Evolutionary conservation across 371 early-diverging fungal species (phyloP).

Genomic region (Mucor irregularis): DNA sequence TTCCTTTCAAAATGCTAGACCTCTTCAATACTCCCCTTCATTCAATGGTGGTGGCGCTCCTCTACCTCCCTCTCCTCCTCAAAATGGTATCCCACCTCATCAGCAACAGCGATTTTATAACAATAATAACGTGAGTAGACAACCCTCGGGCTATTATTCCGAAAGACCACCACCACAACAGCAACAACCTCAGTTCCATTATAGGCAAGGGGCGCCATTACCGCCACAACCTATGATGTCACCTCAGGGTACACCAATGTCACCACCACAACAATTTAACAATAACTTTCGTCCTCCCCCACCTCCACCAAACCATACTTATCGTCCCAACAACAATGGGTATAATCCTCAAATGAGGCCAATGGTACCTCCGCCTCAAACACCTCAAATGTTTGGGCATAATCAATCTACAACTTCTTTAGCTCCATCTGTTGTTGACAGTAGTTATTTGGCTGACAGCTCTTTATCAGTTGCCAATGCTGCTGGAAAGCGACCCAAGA

Average conservation of each 20-base stretch:
- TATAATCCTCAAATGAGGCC: not conserved
- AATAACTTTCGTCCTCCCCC: slow-evolving; percentile 7
- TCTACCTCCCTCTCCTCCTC: not conserved
- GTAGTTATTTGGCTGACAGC: slow-evolving; percentile 37
- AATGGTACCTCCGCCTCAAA: not conserved
- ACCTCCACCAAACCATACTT: slow-evolving; percentile 7
- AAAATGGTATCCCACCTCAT: not conserved
- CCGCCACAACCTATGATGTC: slow-evolving; percentile 8
- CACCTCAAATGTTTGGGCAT: not conserved
- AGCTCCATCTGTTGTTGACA: slow-evolving; percentile 5
- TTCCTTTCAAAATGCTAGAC: slow-evolving; percentile 1
- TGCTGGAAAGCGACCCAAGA: slow-evolving; percentile 34
- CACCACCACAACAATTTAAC: slow-evolving; percentile 3
- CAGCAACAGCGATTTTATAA: not conserved
- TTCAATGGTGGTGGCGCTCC: too few relatives aligned
- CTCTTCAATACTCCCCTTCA: slow-evolving; percentile 3
- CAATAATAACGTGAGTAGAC: not conserved
- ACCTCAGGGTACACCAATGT: not conserved
- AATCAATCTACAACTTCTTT: not conserved
- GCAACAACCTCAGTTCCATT: slow-evolving; percentile 1
- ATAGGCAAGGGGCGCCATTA: slow-evolving; percentile 8
- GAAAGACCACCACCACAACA: not conserved
- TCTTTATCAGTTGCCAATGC: slow-evolving; percentile 33
- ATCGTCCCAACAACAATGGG: not conserved
- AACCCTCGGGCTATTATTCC: not conserved